Conservation (phyloP, 2,329 filamentous ascomycete genomes). For the Neoscytalidium dimidiatum region DNA sequence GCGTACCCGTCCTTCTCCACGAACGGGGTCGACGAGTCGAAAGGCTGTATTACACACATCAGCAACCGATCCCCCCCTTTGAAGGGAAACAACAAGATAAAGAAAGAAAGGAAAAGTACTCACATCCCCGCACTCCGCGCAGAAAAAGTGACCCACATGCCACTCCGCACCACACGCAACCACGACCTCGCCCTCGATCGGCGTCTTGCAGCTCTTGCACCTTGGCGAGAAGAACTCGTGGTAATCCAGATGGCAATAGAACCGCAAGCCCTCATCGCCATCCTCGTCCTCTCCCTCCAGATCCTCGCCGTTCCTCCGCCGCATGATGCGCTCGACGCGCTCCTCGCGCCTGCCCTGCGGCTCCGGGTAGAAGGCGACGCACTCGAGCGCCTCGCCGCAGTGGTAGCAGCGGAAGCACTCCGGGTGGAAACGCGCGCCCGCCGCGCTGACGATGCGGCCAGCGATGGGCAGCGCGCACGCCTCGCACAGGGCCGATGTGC, state of each 20-base stretch:
- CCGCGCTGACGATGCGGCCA: conserved; percentile 84
- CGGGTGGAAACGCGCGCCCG: conserved; percentile 84
- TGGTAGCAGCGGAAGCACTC: conserved; percentile 89
- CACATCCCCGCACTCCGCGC: conserved; percentile 90
- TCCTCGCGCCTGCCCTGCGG: conserved; percentile 70
- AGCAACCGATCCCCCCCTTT: too few species aligned
- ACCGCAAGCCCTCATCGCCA: conserved; percentile 70
- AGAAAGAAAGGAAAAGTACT: conserved; percentile 21
- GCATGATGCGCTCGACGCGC: conserved; percentile 71
- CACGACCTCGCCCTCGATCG: conserved; percentile 92
- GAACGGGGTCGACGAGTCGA: conserved; percentile 69
- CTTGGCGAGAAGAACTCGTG: conserved; percentile 91
- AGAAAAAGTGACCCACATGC: conserved; percentile 98
- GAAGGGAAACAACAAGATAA: background rate
- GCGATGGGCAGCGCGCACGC: conserved; percentile 84
- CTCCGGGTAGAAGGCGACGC: conserved; percentile 94
- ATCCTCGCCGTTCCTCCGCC: conserved; percentile 55
- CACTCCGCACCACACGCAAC: conserved; percentile 93
- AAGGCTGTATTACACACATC: conserved; percentile 48
- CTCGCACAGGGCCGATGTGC: conserved; percentile 73
- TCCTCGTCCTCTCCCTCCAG: conserved; percentile 60
- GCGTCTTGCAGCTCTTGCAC: conserved; percentile 94
- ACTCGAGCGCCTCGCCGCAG: conserved; percentile 86
- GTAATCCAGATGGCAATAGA: conserved; percentile 99
- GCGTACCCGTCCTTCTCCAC: conserved; percentile 98